These are phyloP conservation scores for Stagonosporopsis rhizophila DNA, from an alignment of 2,329 filamentous ascomycete genomes.

Conservation along the genomic window DNA sequence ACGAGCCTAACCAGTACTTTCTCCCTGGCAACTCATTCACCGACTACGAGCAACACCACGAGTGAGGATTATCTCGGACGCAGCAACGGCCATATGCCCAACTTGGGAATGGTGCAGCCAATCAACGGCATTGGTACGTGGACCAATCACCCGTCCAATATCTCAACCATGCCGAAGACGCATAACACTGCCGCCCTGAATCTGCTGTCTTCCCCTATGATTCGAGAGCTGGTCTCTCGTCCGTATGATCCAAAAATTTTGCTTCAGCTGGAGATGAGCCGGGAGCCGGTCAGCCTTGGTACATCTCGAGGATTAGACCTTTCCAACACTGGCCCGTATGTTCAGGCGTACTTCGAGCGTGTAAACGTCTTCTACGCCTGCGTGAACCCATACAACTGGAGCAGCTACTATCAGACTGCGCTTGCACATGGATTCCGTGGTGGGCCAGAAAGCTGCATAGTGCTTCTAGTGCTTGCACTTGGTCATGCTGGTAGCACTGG, in stretches of 20 bases:
- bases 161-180: conserved; percentile 84
- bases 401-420: conserved; percentile 75
- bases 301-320: conserved; percentile 71
- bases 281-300: conserved; percentile 71
- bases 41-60: conserved; percentile 53
- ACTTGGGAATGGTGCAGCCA: conserved; percentile 49
- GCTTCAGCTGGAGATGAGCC: conserved; percentile 79
- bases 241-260: conserved; percentile 84
- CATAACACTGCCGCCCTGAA: conserved; percentile 83
- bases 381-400: conserved; percentile 83
- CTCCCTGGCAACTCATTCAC: conserved; percentile 64
- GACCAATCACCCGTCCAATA: conserved; percentile 68
- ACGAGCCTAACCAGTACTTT: conserved; percentile 67
- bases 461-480: conserved; percentile 77
- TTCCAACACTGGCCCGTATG: conserved; percentile 76
- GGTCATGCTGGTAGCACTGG: conserved; percentile 78
- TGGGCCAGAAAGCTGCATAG: conserved; percentile 82
- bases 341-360: conserved; percentile 79
- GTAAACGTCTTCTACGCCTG: conserved; percentile 88
- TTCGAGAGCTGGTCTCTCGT: conserved; percentile 76
- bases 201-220: conserved; percentile 80
- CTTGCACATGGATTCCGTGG: conserved; percentile 78
- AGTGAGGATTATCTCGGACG: conserved; percentile 53
- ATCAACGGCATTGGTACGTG: conserved; percentile 73
- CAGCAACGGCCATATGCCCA: conserved; percentile 47